These are phyloP conservation scores for Puccinia horiana DNA, from an alignment of 1,284 basidiomycete genomes.

Conservation along the genomic window DNA sequence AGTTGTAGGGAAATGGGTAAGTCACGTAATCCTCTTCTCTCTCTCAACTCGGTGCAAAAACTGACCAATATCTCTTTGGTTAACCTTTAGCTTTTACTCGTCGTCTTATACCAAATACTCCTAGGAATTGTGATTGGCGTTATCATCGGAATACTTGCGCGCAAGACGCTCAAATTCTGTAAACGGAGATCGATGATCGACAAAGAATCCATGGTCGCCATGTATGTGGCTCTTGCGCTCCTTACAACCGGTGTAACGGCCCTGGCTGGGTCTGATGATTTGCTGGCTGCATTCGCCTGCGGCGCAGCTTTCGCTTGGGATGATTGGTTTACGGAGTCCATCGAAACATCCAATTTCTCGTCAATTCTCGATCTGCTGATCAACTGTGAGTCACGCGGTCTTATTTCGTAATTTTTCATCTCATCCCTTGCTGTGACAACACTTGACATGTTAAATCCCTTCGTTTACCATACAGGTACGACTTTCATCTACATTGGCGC, in stretches of 20 bases:
- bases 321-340: constrained; percentile 80
- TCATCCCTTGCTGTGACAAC: too few species aligned
- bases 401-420: constrained; percentile 55
- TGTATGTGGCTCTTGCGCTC: constrained; percentile 73
- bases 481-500: constrained; percentile 60
- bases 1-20: constrained; percentile 61
- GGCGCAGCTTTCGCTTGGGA: constrained; percentile 98
- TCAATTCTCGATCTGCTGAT: constrained; percentile 85
- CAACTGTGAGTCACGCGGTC: constrained; percentile 50
- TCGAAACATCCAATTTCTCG: constrained; percentile 90
- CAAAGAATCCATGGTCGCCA: constrained; percentile 88
- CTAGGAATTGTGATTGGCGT: constrained; percentile 79
- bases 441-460: constrained; percentile 65
- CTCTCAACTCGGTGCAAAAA: background rate
- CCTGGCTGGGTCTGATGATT: constrained; percentile 87
- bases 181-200: constrained; percentile 87
- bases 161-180: constrained; percentile 94
- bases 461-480: background rate
- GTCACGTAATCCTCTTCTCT: constrained; percentile 12
- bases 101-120: constrained; percentile 72
- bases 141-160: constrained; percentile 75
- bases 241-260: constrained; percentile 80
- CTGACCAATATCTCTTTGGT: constrained; percentile 68
- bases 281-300: constrained; percentile 89
- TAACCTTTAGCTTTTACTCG: constrained; percentile 55